Evolutionary conservation across 306 rosid genomes (phyloP).

Genomic region (Vicia villosa): DNA sequence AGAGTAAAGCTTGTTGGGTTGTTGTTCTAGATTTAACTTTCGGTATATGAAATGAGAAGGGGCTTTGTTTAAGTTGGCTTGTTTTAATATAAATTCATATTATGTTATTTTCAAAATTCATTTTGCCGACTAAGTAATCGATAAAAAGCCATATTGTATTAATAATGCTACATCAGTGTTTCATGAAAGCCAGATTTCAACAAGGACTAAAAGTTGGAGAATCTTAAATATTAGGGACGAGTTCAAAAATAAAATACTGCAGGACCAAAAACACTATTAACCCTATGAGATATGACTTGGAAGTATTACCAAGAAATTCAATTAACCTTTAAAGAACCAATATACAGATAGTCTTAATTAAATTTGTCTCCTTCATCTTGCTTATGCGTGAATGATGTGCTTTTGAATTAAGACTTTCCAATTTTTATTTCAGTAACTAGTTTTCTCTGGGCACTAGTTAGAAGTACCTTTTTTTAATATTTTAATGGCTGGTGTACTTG

Average conservation of each 20-base stretch:
- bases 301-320: slow-evolving; percentile 16
- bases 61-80: neutral
- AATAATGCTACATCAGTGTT: neutral
- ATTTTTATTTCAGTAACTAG: neutral
- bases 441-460: neutral
- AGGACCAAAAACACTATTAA: neutral
- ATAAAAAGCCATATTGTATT: neutral
- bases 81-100: too few relatives aligned
- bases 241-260: neutral
- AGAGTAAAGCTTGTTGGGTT: slow-evolving; percentile 3
- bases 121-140: neutral
- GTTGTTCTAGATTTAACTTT: neutral
- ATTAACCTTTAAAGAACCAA: neutral
- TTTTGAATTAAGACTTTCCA: neutral
- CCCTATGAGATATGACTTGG: neutral
- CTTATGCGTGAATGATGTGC: neutral
- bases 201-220: neutral
- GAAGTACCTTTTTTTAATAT: slow-evolving; percentile 12
- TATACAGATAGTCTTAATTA: neutral
- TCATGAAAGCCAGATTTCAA: neutral
- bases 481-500: slow-evolving; percentile 14
- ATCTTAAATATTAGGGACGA: neutral
- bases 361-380: neutral
- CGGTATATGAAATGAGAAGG: neutral
- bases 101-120: neutral